A percentile compares a stretch with the other conserved stretches of the same genome.
Conservation (phyloP, 176 grass and related monocot species). For the Oryza nivara region DNA sequence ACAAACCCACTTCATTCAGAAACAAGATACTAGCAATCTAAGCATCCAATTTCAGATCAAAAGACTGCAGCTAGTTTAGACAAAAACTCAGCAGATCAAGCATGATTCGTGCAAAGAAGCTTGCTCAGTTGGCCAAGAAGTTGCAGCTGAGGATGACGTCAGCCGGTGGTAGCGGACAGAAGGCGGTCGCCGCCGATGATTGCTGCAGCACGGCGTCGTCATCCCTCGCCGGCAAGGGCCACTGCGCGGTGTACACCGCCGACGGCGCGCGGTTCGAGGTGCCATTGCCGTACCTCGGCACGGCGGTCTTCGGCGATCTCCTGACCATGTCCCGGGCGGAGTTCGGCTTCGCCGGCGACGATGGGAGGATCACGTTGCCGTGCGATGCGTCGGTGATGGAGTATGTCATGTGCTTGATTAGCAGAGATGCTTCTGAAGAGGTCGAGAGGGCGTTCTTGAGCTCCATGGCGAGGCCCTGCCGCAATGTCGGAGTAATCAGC, state of each 20-base stretch:
- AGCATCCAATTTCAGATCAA: too few species aligned
- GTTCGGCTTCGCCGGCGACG: conserved; percentile 40
- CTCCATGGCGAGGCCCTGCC: conserved; percentile 43
- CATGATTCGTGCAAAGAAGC: too few species aligned
- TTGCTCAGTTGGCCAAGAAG: too few species aligned
- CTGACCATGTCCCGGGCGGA: conserved; percentile 38
- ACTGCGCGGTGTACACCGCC: conserved; percentile 21
- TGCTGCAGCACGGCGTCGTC: too few species aligned
- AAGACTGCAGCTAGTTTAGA: too few species aligned
- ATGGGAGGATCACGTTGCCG: conserved; percentile 55
- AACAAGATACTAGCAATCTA: not conserved
- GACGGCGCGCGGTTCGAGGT: conserved; percentile 34
- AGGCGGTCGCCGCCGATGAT: too few species aligned
- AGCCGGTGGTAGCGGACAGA: too few species aligned
- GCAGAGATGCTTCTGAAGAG: conserved; percentile 41
- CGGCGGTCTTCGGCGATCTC: conserved; percentile 27
- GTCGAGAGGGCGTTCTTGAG: conserved; percentile 55
- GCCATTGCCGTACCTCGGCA: conserved; percentile 36
- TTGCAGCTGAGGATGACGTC: too few species aligned
- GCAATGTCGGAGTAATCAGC: not conserved
- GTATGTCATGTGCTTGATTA: conserved; percentile 51
- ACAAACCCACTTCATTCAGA: conserved; percentile 2
- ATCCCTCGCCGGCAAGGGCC: not conserved
- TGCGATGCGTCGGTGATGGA: conserved; percentile 52
- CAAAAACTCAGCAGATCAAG: too few species aligned